Base-by-base conservation (phyloP, 106 monocot genomes). In the Iris macrosiphon region DNA sequence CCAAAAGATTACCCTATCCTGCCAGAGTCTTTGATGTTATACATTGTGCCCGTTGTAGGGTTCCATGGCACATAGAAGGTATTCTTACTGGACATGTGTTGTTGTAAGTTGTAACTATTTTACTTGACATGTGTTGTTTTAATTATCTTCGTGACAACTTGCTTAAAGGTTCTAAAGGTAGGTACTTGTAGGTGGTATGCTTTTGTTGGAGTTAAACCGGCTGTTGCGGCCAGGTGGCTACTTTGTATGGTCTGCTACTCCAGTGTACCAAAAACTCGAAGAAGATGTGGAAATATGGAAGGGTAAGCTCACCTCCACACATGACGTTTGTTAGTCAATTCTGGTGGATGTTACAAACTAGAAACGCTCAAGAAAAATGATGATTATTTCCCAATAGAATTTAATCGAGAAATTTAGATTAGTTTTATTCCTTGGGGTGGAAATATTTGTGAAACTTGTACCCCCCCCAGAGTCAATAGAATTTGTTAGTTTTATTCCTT, bases 11-110 rank as follows among this genome's bases (percentile, higher is more conserved):
- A 1, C 88, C 93, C 2, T 93, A 75, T 66, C 93, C 93, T 2
- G 40, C 81, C 62, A 59, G 52, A 45, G 75, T 79, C 8, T 93
- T 88, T 70, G 93, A 93, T 64, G 69, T 72, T 57, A 66, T 93
- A 43, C 93, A 93, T 54, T 93, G 93, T 72, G 93, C 94, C 34
- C 81, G 94, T 4, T 95, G 94, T 64, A 67, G 94, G 15, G 94
- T 95, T 4, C 94, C 94, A 46, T 95, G 94, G 94, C 82, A 95
- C 61, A 74, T 79, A 55, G 94, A 95, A 62, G 94, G 82, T 92
- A 71, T 2, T 38, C 40, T 30, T 11, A 49, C 20, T 35, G 34
- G 34, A 35, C 34, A 35, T 35, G 7, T 4, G 34, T 10, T 35
- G 4, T 35, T 35, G 4, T 35, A 35, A 35, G 10, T 35, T 10